These are phyloP conservation scores for Truncatella angustata DNA, from an alignment of 2,329 filamentous ascomycete genomes.

Conservation along the genomic window DNA sequence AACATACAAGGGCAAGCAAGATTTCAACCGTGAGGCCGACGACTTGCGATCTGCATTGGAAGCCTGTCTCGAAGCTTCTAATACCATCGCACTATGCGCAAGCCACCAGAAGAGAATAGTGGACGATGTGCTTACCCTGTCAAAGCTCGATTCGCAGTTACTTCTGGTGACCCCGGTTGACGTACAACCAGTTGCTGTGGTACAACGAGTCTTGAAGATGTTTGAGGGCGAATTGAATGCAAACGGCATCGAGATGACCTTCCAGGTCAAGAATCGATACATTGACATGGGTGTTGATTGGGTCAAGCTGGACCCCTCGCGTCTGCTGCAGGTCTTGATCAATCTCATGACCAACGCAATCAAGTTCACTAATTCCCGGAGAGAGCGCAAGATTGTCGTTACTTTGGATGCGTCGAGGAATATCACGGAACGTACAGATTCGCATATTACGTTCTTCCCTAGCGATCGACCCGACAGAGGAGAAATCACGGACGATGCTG, in stretches of 20 bases:
- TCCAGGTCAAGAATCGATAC: conserved; percentile 67
- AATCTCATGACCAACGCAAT: conserved; percentile 71
- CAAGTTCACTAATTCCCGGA: conserved; percentile 62
- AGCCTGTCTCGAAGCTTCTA: conserved; percentile 69
- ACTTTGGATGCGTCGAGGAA: conserved; percentile 62
- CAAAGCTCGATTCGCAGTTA: conserved; percentile 69
- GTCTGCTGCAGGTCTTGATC: conserved; percentile 72
- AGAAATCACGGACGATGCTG: conserved; percentile 50
- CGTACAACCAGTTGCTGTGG: conserved; percentile 65
- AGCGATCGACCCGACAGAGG: conserved; percentile 38
- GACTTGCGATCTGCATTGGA: conserved; percentile 42
- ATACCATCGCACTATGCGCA: conserved; percentile 77
- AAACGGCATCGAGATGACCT: conserved; percentile 69
- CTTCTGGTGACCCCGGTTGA: conserved; percentile 69
- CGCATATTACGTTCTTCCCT: conserved; percentile 46
- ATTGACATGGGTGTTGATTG: conserved; percentile 63
- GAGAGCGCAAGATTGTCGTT: conserved; percentile 59
- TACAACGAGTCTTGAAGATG: conserved; percentile 72
- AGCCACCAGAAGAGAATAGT: conserved; percentile 75
- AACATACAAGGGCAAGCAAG: conserved; percentile 35
- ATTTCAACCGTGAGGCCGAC: conserved; percentile 43
- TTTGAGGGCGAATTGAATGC: conserved; percentile 73
- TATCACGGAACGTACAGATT: conserved; percentile 38
- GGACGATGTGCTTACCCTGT: conserved; percentile 65
- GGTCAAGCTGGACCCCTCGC: conserved; percentile 73